Base-by-base conservation (phyloP, 106 monocot species). In the Agapanthus africanus region DNA sequence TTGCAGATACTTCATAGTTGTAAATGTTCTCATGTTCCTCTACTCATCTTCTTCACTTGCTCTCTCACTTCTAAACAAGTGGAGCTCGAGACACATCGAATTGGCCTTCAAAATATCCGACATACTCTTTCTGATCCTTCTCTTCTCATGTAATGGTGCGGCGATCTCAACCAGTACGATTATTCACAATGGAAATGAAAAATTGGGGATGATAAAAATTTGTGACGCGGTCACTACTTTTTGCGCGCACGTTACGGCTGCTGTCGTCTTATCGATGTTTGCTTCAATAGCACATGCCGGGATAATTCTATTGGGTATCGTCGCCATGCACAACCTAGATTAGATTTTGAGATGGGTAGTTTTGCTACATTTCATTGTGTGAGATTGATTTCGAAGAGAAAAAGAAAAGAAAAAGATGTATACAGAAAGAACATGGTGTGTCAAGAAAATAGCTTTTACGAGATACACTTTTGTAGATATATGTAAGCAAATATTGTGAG, bases 1-100 rank as follows among this genome's bases (percentile, higher is more conserved):
- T 57, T 37, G 44, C 79, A 79, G 79, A 69, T 79, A 79, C 59
- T 79, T 79, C 68, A 69, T 79, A 68, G 51, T 79, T 16, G 32
- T 71, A 14, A 79, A 79, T 37, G 59, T 73, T 7, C 63, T 79
- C 11, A 59, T 34, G 14, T 73, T 73, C 39, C 3, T 79, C 1
- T 79, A 79, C 68, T 73, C 73, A 2, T 56, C 69, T n/a, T 46
- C 49, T 39, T 50, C 73, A 1, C 66, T 63, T 0, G 79, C 68
- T 18, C 19, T 79, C 9, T 62, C 79, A 23, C 21, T 73, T 27
- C 26, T 49, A 8, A 69, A 61, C 68, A 49, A 46, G 27, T 26
- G 0, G 8, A 69, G 3, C 56, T 32, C 49, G 2, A 44, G 25
- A n/a, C 15, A 27, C 22, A 41, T 39, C 18, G 61, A 61, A 6